Percentiles rank a stretch among this genome's conserved stretches.
Evolutionary conservation across 75 land plant species (phyloP).

Genomic region (Picea glauca): DNA sequence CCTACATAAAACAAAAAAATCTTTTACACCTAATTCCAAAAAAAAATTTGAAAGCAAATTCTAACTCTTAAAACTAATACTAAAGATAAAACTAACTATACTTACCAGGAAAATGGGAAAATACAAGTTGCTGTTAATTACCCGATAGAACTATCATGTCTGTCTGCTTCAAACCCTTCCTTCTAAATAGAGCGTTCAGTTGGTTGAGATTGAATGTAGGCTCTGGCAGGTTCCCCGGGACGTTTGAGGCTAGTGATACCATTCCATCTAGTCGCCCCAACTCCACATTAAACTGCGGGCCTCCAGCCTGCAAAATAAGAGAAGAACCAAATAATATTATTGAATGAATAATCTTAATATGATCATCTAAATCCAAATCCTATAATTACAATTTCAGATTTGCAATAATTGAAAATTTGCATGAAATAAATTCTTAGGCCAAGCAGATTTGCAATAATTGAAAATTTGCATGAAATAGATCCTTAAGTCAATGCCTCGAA

Average conservation of each 20-base stretch:
- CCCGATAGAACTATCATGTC: constrained; percentile 77
- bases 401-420: too few relatives aligned
- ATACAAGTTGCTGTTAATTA: not conserved
- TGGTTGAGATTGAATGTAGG: constrained; percentile 51
- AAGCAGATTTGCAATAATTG: not conserved
- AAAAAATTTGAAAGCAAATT: too few relatives aligned
- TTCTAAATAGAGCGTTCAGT: constrained; percentile 40
- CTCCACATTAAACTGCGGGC: constrained; percentile 54
- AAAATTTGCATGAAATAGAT: not conserved
- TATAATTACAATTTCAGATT: not conserved
- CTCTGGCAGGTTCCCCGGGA: constrained; percentile 51
- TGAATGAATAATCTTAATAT: too few relatives aligned
- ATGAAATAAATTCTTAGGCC: too few relatives aligned
- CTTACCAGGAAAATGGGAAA: not conserved
- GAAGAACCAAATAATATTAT: not conserved
- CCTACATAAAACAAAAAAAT: too few relatives aligned
- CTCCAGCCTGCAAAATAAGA: constrained; percentile 45
- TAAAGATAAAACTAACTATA: too few relatives aligned
- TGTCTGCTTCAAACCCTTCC: constrained; percentile 37
- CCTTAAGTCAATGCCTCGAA: too few relatives aligned
- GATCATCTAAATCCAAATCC: too few relatives aligned
- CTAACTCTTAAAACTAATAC: too few relatives aligned
- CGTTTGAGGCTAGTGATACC: constrained; percentile 47
- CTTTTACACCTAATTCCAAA: too few relatives aligned
- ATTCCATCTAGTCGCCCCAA: constrained; percentile 67